Conservation (phyloP, 306 rosid species). For the Trifolium subterraneum region DNA sequence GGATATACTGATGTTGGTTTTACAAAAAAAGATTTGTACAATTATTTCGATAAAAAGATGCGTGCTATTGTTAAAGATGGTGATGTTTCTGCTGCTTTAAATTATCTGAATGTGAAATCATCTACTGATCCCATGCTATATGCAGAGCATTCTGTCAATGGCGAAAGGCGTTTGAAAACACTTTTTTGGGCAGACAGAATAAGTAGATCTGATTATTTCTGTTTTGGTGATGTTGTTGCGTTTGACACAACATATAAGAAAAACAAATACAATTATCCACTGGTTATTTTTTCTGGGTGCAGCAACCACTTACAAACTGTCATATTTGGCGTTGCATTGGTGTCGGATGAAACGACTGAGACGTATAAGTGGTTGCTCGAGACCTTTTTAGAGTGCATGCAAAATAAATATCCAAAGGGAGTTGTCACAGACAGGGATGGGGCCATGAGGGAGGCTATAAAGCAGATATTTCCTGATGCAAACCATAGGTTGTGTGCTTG, state of each 20-base stretch:
- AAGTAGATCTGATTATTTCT: neutral
- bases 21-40: neutral
- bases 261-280: too few relatives aligned
- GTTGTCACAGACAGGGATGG: neutral
- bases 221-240: neutral
- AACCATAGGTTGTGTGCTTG: neutral
- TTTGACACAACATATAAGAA: too few relatives aligned
- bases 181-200: neutral
- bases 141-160: neutral
- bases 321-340: too few relatives aligned
- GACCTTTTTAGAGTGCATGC: neutral
- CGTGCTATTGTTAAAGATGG: neutral
- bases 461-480: too few relatives aligned
- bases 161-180: too few relatives aligned
- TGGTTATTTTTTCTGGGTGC: too few relatives aligned
- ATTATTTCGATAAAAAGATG: neutral
- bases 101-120: neutral
- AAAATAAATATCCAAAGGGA: neutral
- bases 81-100: neutral
- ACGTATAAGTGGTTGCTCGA: neutral
- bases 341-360: neutral
- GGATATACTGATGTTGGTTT: neutral
- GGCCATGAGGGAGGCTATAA: neutral
- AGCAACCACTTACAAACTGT: too few relatives aligned
- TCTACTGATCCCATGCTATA: neutral